Evolutionary conservation across 208 protist species (phyloP), one percentile per base, ranked within the genome.

Genomic region (Trypanosoma caninum): DNA sequence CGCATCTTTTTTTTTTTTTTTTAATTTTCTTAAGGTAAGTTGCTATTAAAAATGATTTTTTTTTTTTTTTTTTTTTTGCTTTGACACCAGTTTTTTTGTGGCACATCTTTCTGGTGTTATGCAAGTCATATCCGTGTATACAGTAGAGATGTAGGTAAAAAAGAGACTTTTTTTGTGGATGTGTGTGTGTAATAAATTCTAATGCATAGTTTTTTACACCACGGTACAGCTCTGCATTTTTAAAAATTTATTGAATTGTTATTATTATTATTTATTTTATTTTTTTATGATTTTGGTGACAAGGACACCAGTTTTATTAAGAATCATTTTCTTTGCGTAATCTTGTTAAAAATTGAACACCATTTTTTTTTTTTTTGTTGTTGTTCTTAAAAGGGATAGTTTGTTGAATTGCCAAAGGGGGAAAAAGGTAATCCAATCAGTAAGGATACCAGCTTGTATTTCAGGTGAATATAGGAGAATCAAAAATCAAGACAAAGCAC

Each of bases 111-210:
- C n/a, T n/a, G n/a, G n/a, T n/a, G n/a, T n/a, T n/a, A n/a, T n/a
- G n/a, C n/a, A n/a, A 76, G 88, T 55, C 45, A 57, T 13, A 69
- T 66, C n/a, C 67, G 31, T 23, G 70, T 88, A 16, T 50, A 27
- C 40, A 69, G 48, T 45, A 60, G 84, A 34, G 31, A 54, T 23
- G 16, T 47, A 9, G 69, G 72, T 42, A 59, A 65, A 54, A 31
- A 73, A 33, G 77, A 75, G 27, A 50, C 73, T 22, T 53, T 90
- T 47, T 52, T 68, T 30, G 57, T 90, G 16, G 80, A 76, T 10
- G 55, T 41, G 9, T 79, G 79, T 30, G 9, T 50, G 13, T 34
- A 18, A 23, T 28, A 64, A 10, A 40, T 51, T 2, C 13, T 33
- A 14, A 16, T 33, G 35, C 30, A 14, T 23, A 18, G 11, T 3